phyloP scores from a whole-genome alignment of 805 yeast genomes.

The Myxozyma melibiosi region DNA sequence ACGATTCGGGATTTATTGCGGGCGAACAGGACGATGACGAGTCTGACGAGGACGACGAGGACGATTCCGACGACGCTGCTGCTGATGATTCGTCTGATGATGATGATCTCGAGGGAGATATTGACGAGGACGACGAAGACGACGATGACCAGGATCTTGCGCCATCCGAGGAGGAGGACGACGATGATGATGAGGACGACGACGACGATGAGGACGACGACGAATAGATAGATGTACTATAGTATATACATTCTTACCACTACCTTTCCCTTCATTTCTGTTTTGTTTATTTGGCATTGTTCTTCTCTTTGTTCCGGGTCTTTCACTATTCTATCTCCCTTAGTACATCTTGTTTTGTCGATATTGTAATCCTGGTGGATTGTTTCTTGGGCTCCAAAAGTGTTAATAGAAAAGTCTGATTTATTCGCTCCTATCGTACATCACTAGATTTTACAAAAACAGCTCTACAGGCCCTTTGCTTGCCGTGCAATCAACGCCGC shows the following conservation, averaged over 20 bases:
- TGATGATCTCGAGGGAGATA: constrained; percentile 32
- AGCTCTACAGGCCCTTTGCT: constrained; percentile 4
- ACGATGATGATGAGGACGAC: constrained; percentile 8
- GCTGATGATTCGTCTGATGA: constrained; percentile 36
- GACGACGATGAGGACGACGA: constrained; percentile 9
- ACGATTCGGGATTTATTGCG: constrained; percentile 51
- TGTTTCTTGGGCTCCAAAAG: not conserved
- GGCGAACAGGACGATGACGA: constrained; percentile 47
- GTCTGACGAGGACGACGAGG: constrained; percentile 38
- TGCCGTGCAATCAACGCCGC: constrained; percentile 22
- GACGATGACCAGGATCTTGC: constrained; percentile 5
- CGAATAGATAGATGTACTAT: constrained; percentile 10
- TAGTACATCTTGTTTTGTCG: not conserved
- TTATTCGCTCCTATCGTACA: not conserved
- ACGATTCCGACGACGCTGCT: constrained; percentile 38
- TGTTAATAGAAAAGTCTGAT: constrained; percentile 2
- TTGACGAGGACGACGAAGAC: constrained; percentile 25
- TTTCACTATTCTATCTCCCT: not conserved
- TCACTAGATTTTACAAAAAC: not conserved
- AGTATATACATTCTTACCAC: not conserved
- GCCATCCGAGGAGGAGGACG: constrained; percentile 2
- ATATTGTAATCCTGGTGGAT: not conserved
- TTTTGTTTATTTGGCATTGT: not conserved
- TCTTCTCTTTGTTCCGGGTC: not conserved
- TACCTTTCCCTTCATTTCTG: not conserved